Evolutionary conservation across 1,139 yeast species (phyloP), one percentile per base, ranked within the genome.

Genomic region (Yamadazyma buinensis): DNA sequence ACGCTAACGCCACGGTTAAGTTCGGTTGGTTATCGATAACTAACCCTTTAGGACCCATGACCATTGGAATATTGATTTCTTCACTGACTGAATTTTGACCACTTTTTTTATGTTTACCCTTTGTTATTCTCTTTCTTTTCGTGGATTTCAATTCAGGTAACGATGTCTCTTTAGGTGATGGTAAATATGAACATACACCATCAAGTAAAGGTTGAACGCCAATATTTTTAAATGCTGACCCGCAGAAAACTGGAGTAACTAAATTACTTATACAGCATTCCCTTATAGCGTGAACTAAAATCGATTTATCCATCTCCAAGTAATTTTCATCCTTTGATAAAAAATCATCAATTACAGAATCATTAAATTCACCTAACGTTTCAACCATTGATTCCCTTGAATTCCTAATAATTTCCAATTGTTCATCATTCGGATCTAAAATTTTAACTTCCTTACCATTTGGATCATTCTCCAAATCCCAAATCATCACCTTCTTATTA

Each of bases 191-290:
- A 1, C 79, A 70, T 12, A 90, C 70, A 0, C 95, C 90, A 55
- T 92, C 98, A 61, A 92, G 63, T 36, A 94, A 63, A 0, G 97
- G 97, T 53, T 92, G 98, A 2, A 92, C 95, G 11, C 98, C 98
- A 34, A 92, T 84, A 52, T 92, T 92, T 43, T 72, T 76, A 60
- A 92, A 92, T 34, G 97, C 84, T 1, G 97, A 85, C 3, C 99
- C 98, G 57, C 97, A 87, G 26, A 88, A 62, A 0, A 92, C 84
- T 0, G 99, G 97, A 0, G 84, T 74, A 3, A 86, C 67, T 26
- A 65, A 60, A 35, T 74, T 72, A 1, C 57, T 56, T 3, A 86
- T 47, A 0, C 95, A 84, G 1, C 84, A 77, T 21, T 62, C 61
- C 36, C 86, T 65, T 10, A 92, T 69, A 0, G 95, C 82, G 12